These are phyloP conservation scores for Oryza nivara DNA, from an alignment of 176 grass and related monocot genomes.

Conservation along the genomic window DNA sequence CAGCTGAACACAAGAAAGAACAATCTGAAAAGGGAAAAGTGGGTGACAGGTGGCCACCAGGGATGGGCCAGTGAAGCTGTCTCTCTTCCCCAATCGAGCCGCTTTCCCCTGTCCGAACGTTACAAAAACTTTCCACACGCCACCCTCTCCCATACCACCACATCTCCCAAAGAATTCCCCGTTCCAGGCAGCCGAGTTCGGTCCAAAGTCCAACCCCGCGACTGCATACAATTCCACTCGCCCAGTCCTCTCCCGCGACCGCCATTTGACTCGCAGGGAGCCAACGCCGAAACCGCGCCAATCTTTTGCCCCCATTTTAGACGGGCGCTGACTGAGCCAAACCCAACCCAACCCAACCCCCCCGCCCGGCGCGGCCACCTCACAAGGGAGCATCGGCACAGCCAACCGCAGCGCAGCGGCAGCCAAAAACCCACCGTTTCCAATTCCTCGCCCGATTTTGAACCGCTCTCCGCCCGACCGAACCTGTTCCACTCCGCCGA, in stretches of 20 bases:
- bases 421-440: conserved; percentile 30
- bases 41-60: conserved; percentile 29
- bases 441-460: conserved; percentile 35
- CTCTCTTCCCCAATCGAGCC: not conserved
- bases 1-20: conserved; percentile 8
- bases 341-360: not conserved
- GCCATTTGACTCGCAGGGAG: conserved; percentile 19
- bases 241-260: conserved; percentile 25
- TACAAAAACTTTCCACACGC: conserved; percentile 41
- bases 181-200: not conserved
- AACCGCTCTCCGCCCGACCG: conserved; percentile 25
- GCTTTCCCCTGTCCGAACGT: not conserved
- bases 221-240: conserved; percentile 12
- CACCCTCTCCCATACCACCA: not conserved
- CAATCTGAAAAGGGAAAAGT: not conserved
- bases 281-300: not conserved
- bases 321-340: conserved; percentile 48
- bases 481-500: not conserved
- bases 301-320: conserved; percentile 44
- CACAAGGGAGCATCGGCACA: not conserved
- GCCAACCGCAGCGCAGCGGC: not conserved
- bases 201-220: conserved; percentile 14
- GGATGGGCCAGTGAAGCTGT: conserved; percentile 1
- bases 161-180: not conserved
- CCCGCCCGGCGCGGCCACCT: conserved; percentile 5